Evolutionary conservation across 257 asterid genomes (phyloP).

Genomic region (Linderniella brevidens): DNA sequence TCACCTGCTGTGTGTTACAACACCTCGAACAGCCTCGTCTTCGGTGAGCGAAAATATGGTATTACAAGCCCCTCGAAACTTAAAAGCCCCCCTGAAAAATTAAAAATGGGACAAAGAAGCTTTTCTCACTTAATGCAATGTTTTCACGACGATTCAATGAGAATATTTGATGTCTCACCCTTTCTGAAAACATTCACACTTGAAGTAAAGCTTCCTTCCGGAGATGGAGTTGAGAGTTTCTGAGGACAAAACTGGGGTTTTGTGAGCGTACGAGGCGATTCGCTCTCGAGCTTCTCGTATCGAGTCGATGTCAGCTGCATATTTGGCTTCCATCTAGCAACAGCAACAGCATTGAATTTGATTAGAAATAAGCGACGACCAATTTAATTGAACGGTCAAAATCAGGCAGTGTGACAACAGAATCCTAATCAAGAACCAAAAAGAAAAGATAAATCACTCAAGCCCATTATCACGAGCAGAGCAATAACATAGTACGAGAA

Average conservation of each 20-base stretch:
- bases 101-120: constrained; percentile 8
- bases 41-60: constrained; percentile 77
- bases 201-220: constrained; percentile 60
- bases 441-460: no score
- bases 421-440: no score
- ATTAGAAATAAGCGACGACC: no score
- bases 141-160: constrained; percentile 1
- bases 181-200: constrained; percentile 91
- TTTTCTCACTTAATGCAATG: background rate
- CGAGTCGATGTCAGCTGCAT: constrained; percentile 74
- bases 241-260: constrained; percentile 63
- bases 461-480: no score
- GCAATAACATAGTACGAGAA: no score
- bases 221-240: constrained; percentile 56
- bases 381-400: no score
- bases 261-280: constrained; percentile 35
- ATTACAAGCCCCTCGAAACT: constrained; percentile 91
- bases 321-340: constrained; percentile 9
- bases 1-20: constrained; percentile 91
- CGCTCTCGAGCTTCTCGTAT: constrained; percentile 57
- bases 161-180: constrained; percentile 39
- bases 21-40: constrained; percentile 68
- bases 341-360: no score
- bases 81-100: constrained; percentile 66
- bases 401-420: no score